Evolutionary conservation across 192 early-diverging fungal species (phyloP), one percentile per base, ranked within the genome.

Genomic region (Podila clonocystis): DNA sequence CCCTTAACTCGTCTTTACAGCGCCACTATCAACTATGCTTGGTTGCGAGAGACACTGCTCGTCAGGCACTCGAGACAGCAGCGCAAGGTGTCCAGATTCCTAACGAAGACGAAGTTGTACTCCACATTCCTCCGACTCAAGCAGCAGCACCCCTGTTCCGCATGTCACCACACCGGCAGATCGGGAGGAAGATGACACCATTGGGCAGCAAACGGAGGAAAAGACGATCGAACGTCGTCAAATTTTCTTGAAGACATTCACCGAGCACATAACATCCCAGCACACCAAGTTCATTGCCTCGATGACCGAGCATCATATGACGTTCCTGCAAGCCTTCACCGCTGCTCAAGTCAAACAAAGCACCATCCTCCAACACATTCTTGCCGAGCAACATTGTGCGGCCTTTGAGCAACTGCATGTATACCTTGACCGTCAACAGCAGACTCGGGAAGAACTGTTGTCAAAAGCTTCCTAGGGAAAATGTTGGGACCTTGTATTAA

Each of bases 21-120:
- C 63, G 63, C 28, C 63, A 52, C 63, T 65, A 50, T 28, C 22
- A 65, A 26, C 11, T 64, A 5, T 64, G 63, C 45, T 13, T 13
- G 45, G 63, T 64, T 49, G 63, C 45, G 17, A 64, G 63, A 19
- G 63, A 64, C 45, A 28, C 45, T 9, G 63, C 45, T 49, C 48
- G 12, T 9, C 33, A 64, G 45, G 45, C 7, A 15, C 41, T 64
- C 58, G 12, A 60, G 58, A 30, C 29, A 31, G 3, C 4, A 0
- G 0, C 34, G 17, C 33, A 41, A 8, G 61, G 22, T 20, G 24
- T 41, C 22, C 24, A 45, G 24, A 2, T 3, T 31, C 49, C 63
- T 15, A 31, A 24, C 29, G 20, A 15, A 17, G 63, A 19, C 24
- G 5, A 20, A 15, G 45, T 17, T 26, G 11, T 4, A 31, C 19